These are phyloP conservation scores for Psilocybe cubensis DNA, from an alignment of 768 basidiomycete genomes.

Conservation along the genomic window DNA sequence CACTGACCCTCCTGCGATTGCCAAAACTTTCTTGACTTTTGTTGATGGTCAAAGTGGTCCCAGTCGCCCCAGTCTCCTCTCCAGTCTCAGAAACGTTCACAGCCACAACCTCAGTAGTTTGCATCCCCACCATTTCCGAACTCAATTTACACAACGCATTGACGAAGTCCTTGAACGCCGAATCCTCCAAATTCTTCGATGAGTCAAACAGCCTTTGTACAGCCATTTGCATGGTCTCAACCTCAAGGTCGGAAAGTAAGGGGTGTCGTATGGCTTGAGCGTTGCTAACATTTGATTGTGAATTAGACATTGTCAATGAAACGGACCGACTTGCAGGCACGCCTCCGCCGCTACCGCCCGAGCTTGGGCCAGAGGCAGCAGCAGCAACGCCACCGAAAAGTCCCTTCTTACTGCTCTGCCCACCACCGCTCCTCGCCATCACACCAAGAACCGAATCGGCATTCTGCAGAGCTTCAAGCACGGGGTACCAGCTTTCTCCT, in stretches of 20 bases:
- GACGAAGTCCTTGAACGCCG: constrained; percentile 77
- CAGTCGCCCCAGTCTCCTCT: constrained; percentile 36
- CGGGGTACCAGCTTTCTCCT: constrained; percentile 90
- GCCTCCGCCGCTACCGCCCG: constrained; percentile 25
- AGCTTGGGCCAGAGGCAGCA: constrained; percentile 1
- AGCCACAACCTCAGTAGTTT: constrained; percentile 47
- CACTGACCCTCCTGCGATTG: constrained; percentile 79
- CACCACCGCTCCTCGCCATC: constrained; percentile 45
- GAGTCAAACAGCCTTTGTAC: constrained; percentile 89
- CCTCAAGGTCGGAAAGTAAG: constrained; percentile 72
- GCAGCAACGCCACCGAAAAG: constrained; percentile 17
- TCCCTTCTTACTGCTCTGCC: constrained; percentile 35
- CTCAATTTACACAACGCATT: constrained; percentile 84
- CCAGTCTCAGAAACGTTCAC: constrained; percentile 40
- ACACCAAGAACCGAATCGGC: constrained; percentile 88
- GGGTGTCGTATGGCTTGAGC: constrained; percentile 49
- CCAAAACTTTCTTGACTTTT: constrained; percentile 33
- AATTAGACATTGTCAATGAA: constrained; percentile 32
- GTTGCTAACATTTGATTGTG: constrained; percentile 23
- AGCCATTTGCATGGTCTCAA: constrained; percentile 70
- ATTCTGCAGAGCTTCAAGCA: constrained; percentile 91
- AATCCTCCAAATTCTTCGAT: constrained; percentile 82
- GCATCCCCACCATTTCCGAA: constrained; percentile 92
- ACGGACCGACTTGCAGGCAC: constrained; percentile 38
- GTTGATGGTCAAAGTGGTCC: constrained; percentile 24